phyloP scores from a whole-genome alignment of 2,329 filamentous ascomycete species.

The Chaetomium strumarium region DNA sequence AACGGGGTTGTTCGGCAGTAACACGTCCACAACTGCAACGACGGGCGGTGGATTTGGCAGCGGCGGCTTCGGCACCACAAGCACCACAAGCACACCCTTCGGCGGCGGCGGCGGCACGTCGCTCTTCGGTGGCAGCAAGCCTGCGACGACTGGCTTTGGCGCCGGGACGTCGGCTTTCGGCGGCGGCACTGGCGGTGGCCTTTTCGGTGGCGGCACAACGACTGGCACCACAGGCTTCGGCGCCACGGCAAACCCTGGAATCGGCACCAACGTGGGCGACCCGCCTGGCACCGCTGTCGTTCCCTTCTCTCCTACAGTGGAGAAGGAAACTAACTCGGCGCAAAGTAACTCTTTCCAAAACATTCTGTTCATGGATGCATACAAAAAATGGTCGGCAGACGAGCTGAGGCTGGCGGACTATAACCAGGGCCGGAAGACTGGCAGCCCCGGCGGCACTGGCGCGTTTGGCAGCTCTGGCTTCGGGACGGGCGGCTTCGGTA shows the following conservation, averaged over 20 bases:
- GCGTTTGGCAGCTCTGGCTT: slow-evolving; percentile 65
- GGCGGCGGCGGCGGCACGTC: slow-evolving; percentile 33
- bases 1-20: slow-evolving; percentile 40
- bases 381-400: slow-evolving; percentile 87
- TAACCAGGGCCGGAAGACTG: slow-evolving; percentile 74
- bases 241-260: slow-evolving; percentile 41
- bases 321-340: slow-evolving; percentile 61
- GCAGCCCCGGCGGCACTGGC: slow-evolving; percentile 76
- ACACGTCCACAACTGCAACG: slow-evolving; percentile 32
- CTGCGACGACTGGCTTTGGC: slow-evolving; percentile 39
- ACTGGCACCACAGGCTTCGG: slow-evolving; percentile 32
- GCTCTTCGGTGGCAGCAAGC: slow-evolving; percentile 50
- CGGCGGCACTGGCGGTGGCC: slow-evolving; percentile 29
- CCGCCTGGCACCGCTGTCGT: slow-evolving; percentile 63
- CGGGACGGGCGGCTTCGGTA: slow-evolving; percentile 43
- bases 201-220: slow-evolving; percentile 18
- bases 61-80: slow-evolving; percentile 38
- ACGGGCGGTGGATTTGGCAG: slow-evolving; percentile 34
- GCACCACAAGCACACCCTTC: slow-evolving; percentile 34
- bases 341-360: slow-evolving; percentile 66
- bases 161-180: slow-evolving; percentile 40
- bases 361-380: slow-evolving; percentile 70
- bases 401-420: slow-evolving; percentile 83
- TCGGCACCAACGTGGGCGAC: slow-evolving; percentile 48
- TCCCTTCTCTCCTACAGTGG: slow-evolving; percentile 62